Evolutionary conservation across 2,329 filamentous ascomycete genomes (phyloP), one percentile per base, ranked within the genome.

Genomic region (Ophiocordyceps robertsii): DNA sequence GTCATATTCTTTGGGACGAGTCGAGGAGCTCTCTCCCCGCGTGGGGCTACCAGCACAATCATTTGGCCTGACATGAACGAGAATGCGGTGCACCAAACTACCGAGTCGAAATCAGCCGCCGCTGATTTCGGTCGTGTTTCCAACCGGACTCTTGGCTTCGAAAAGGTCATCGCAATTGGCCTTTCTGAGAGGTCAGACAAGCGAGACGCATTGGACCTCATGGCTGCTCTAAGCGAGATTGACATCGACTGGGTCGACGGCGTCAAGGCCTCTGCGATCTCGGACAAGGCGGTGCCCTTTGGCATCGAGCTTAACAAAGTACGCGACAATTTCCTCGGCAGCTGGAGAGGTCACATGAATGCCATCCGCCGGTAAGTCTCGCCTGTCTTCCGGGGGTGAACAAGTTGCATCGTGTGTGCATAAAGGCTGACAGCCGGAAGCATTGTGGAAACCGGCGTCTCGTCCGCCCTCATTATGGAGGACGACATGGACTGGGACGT

Each of bases 121-220:
- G 21, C 39, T 3, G 47, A 48, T 24, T 41, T 45, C 29, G 42
- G 31, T 13, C 40, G 47, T 14, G 44, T 46, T 14, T 30, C 42
- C 6, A 52, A 52, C 35, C 39, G 40, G 37, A 49, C 49, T 0
- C 44, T 52, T 2, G 50, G 50, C 6, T 75, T 76, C 45, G 57
- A 70, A 33, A 63, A 69, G 43, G 66, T 75, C 29, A 65, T 73
- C 46, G 68, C 69, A 9, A 62, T 76, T 39, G 72, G 68, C 30
- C 61, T 74, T 2, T 65, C 68, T 1, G 60, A 61, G 33, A 57
- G 72, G 4, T 66, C 62, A 24, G 73, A 76, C 47, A 64, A 69
- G 9, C 62, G 67, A 29, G 68, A 75, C 57, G 60, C 65, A 1
- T 62, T 75, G 53, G 56, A 62, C 1, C 54, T 72, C 6, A 65